Conservation (phyloP, 495 filamentous ascomycete genomes). For the Penicillium coffeae region DNA sequence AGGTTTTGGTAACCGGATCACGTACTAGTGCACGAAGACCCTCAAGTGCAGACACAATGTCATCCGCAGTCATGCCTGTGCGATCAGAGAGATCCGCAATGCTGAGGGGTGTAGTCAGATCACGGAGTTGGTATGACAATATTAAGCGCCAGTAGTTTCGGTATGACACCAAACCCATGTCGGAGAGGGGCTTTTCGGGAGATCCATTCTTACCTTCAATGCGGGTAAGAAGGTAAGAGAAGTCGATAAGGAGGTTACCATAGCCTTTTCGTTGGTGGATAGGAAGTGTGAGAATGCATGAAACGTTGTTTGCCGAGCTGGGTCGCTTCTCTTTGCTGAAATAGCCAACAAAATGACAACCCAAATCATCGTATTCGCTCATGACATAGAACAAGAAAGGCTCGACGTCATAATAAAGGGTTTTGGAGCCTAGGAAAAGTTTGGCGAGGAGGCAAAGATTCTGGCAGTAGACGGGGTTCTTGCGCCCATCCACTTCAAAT, state of each 20-base stretch:
- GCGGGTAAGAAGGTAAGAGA: conserved; percentile 91
- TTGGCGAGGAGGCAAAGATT: conserved; percentile 96
- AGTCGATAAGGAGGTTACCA: conserved; percentile 93
- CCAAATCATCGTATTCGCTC: conserved; percentile 88
- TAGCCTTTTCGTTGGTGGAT: conserved; percentile 97
- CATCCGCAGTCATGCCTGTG: conserved; percentile 93
- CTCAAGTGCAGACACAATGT: conserved; percentile 90
- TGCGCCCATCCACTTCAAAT: conserved; percentile 95
- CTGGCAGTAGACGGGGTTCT: conserved; percentile 96
- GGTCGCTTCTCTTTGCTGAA: conserved; percentile 99
- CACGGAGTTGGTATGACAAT: conserved; percentile 72
- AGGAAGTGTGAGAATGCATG: conserved; percentile 91
- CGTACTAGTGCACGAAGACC: conserved; percentile 81
- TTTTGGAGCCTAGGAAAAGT: conserved; percentile 94
- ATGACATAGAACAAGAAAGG: conserved; percentile 98
- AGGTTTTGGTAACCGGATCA: conserved; percentile 82
- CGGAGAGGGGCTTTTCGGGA: conserved; percentile 94
- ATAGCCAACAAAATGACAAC: conserved; percentile 97
- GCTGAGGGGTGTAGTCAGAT: conserved; percentile 63
- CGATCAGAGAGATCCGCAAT: conserved; percentile 80
- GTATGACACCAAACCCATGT: conserved; percentile 96
- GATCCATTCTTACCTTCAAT: conserved; percentile 94
- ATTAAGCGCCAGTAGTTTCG: conserved; percentile 93
- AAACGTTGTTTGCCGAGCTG: conserved; percentile 92
- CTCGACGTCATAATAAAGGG: conserved; percentile 97